A percentile compares a stretch with the other conserved stretches of the same genome.
Conservation (phyloP, 345 rosid species). For the Salix brachista region DNA sequence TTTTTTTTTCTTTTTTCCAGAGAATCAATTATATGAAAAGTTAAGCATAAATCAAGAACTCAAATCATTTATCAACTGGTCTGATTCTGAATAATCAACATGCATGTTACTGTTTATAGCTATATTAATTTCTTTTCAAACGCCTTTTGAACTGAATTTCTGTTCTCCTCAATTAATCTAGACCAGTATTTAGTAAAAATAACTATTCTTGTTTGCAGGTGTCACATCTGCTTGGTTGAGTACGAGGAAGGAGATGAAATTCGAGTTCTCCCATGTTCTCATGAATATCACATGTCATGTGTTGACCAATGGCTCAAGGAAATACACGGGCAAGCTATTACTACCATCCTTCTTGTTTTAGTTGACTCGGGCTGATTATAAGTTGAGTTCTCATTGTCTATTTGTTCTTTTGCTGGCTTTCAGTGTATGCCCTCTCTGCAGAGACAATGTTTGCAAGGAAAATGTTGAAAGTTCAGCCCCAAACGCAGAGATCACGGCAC, state of each 20-base stretch:
- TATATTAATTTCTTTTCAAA: not conserved
- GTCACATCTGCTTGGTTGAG: constrained; percentile 26
- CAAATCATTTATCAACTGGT: not conserved
- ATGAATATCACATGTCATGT: constrained; percentile 24
- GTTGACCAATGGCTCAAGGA: constrained; percentile 30
- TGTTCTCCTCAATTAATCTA: not conserved
- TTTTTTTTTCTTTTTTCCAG: not conserved
- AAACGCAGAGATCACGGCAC: constrained; percentile 2
- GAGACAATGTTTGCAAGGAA: constrained; percentile 25
- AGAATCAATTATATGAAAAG: not conserved
- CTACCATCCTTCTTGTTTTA: not conserved
- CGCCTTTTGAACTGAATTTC: not conserved
- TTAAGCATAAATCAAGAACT: not conserved
- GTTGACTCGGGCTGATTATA: not conserved
- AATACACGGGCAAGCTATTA: constrained; percentile 14
- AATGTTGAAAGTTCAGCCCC: constrained; percentile 6
- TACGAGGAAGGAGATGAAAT: constrained; percentile 26
- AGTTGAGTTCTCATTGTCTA: not conserved
- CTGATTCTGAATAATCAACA: not conserved
- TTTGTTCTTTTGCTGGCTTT: not conserved
- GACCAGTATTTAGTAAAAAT: not conserved
- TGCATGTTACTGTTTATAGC: not conserved
- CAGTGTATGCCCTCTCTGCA: constrained; percentile 29
- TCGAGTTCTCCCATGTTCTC: constrained; percentile 29
- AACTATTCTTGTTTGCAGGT: constrained; percentile 3